Conservation (phyloP, 1,139 yeast genomes). For the Yamadazyma aaseri region DNA sequence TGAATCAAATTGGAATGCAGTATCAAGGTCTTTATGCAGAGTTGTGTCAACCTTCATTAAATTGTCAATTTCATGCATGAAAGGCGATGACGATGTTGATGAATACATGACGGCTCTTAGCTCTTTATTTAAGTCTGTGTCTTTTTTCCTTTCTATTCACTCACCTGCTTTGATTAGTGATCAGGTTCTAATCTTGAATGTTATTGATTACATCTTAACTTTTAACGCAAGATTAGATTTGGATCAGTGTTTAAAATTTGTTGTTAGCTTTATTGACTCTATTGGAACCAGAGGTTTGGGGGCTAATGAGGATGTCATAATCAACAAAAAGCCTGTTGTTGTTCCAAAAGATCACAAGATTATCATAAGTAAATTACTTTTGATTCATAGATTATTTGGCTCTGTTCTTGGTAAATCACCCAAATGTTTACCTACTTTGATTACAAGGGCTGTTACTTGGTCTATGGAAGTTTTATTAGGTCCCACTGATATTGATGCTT, state of each 20-base stretch:
- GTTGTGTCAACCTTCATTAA: constrained; percentile 52
- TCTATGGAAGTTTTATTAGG: constrained; percentile 57
- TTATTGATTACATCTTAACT: constrained; percentile 52
- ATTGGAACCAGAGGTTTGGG: constrained; percentile 57
- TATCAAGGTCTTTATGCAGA: constrained; percentile 65
- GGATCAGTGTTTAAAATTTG: constrained; percentile 35
- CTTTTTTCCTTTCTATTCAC: constrained; percentile 48
- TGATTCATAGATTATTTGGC: constrained; percentile 57
- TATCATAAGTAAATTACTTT: constrained; percentile 55
- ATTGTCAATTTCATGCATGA: constrained; percentile 32
- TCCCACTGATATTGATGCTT: constrained; percentile 54
- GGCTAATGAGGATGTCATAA: constrained; percentile 33
- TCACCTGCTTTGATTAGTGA: constrained; percentile 53
- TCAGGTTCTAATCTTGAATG: constrained; percentile 58
- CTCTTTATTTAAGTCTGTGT: constrained; percentile 38
- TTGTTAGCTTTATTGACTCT: constrained; percentile 45
- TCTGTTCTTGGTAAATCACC: constrained; percentile 40
- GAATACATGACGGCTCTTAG: constrained; percentile 31
- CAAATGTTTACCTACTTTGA: constrained; percentile 42
- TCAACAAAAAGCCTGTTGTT: constrained; percentile 28
- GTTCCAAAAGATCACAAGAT: constrained; percentile 51
- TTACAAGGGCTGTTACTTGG: constrained; percentile 59
- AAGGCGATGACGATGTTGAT: constrained; percentile 19
- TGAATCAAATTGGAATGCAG: constrained; percentile 56
- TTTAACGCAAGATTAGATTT: constrained; percentile 41